phyloP scores from a whole-genome alignment of 371 early-diverging fungal genomes.

The Umbelopsis sp. region DNA sequence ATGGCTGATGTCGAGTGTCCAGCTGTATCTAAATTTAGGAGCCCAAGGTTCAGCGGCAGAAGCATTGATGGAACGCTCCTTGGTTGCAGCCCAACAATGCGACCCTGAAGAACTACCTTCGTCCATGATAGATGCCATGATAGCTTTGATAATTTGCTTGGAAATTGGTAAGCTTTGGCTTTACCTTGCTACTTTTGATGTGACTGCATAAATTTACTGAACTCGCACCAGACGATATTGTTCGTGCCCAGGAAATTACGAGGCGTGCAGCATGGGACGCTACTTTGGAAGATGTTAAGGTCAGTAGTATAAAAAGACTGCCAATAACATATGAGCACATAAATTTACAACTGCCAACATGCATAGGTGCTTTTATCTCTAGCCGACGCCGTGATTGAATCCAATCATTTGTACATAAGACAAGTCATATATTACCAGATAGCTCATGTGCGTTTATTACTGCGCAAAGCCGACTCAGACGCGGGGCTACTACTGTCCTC shows the following conservation, averaged over 20 bases:
- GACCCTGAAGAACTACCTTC: background rate
- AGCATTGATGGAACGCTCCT: background rate
- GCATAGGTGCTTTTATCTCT: background rate
- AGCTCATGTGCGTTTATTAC: background rate
- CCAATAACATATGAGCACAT: no score
- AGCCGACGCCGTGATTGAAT: background rate
- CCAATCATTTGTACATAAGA: background rate
- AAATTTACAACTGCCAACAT: background rate
- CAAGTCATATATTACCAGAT: slow-evolving; percentile 8
- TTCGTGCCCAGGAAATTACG: slow-evolving; percentile 3
- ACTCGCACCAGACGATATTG: background rate
- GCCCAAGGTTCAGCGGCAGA: background rate
- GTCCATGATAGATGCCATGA: background rate
- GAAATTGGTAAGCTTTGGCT: background rate
- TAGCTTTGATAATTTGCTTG: background rate
- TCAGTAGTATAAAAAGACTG: background rate
- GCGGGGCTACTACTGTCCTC: background rate
- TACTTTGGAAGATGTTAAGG: slow-evolving; percentile 5
- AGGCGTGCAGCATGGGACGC: background rate
- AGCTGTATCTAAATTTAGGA: slow-evolving; percentile 6
- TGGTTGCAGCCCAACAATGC: no score
- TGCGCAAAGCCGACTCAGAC: background rate
- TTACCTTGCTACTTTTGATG: background rate
- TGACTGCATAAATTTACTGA: background rate
- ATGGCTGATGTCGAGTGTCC: background rate